Percentiles rank a stretch among this genome's conserved stretches.
These are phyloP conservation scores for Prunus padus DNA, from an alignment of 306 rosid species.

Conservation along the genomic window DNA sequence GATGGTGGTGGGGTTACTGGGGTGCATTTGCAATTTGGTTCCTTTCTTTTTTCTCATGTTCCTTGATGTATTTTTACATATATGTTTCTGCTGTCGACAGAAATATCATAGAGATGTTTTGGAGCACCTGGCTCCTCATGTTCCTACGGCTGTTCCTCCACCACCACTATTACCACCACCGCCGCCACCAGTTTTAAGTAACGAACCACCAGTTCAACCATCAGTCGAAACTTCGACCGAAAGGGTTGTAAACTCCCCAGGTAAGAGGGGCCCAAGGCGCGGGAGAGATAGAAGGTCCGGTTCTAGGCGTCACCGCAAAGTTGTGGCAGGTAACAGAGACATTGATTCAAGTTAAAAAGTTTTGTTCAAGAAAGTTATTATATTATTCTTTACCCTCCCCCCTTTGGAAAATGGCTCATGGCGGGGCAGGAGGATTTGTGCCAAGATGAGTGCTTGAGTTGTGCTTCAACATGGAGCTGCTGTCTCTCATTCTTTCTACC, in stretches of 20 bases:
- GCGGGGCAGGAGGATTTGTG: constrained; percentile 46
- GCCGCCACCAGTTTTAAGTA: constrained; percentile 14
- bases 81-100: constrained; percentile 35
- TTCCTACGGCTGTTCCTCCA: constrained; percentile 35
- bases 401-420: constrained; percentile 28
- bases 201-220: constrained; percentile 18
- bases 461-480: constrained; percentile 35
- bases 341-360: constrained; percentile 39
- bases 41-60: constrained; percentile 16
- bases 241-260: constrained; percentile 27
- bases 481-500: constrained; percentile 28
- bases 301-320: constrained; percentile 73
- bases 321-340: constrained; percentile 49
- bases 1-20: neutral
- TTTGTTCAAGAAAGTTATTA: constrained; percentile 37
- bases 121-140: constrained; percentile 41
- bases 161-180: constrained; percentile 41
- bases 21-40: neutral
- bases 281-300: constrained; percentile 61
- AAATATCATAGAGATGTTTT: constrained; percentile 75
- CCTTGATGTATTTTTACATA: neutral
- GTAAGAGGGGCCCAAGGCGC: constrained; percentile 50
- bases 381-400: constrained; percentile 36
- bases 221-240: constrained; percentile 24
- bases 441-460: constrained; percentile 36